Evolutionary conservation across 2,329 filamentous ascomycete species (phyloP).

Genomic region (Xylogone sp.): DNA sequence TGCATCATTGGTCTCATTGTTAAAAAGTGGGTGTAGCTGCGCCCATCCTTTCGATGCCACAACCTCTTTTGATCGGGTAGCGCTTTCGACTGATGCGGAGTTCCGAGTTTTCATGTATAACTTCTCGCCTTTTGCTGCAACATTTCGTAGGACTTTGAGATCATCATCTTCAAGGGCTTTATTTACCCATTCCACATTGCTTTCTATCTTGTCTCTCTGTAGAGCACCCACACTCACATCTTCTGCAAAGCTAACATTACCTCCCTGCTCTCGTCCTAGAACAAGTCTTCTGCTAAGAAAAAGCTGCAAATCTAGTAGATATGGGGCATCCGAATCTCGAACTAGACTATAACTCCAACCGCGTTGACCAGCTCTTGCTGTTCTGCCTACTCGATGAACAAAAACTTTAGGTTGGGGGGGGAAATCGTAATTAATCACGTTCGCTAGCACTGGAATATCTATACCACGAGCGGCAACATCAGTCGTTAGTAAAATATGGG

Average conservation of each 20-base stretch:
- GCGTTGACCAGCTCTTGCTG: conserved; percentile 84
- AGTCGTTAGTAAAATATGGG: conserved; percentile 91
- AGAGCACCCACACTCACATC: conserved; percentile 82
- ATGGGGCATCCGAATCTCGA: conserved; percentile 82
- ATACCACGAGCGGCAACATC: conserved; percentile 96
- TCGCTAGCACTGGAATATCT: conserved; percentile 92
- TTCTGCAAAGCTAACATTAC: conserved; percentile 67
- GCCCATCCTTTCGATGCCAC: conserved; percentile 67
- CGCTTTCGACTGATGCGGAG: conserved; percentile 84
- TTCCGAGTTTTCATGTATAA: conserved; percentile 88
- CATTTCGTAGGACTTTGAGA: conserved; percentile 63
- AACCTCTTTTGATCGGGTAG: conserved; percentile 78
- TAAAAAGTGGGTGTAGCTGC: conserved; percentile 78
- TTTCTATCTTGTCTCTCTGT: conserved; percentile 68
- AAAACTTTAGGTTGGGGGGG: conserved; percentile 96
- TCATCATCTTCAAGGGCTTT: conserved; percentile 75
- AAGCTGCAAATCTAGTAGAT: conserved; percentile 88
- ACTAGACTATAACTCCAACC: conserved; percentile 97
- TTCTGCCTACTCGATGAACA: conserved; percentile 92
- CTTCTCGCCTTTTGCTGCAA: conserved; percentile 85
- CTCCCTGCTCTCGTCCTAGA: conserved; percentile 61
- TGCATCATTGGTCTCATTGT: conserved; percentile 58
- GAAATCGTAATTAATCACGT: conserved; percentile 99
- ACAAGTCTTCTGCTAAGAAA: conserved; percentile 86
- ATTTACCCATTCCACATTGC: conserved; percentile 76